Percentiles rank a stretch among this genome's conserved stretches.
Conservation (phyloP, 805 yeast genomes). For the Grigorovia yakushimaensis region DNA sequence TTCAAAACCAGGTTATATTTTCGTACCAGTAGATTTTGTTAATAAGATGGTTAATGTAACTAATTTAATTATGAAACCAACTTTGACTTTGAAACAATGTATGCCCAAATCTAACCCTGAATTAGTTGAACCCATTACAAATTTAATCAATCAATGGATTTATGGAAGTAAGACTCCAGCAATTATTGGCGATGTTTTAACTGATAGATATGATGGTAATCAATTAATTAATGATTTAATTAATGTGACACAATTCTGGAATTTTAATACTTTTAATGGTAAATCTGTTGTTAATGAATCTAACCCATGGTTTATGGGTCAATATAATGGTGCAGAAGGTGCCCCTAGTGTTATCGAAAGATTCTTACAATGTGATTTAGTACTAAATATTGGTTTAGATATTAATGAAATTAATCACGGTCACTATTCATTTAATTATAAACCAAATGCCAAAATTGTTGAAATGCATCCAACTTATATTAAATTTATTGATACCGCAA, state of each 20-base stretch:
- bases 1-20: slow-evolving; percentile 75
- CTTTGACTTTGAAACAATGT: slow-evolving; percentile 9
- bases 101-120: slow-evolving; percentile 4
- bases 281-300: slow-evolving; percentile 67
- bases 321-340: slow-evolving; percentile 56
- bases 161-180: slow-evolving; percentile 50
- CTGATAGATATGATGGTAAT: slow-evolving; percentile 49
- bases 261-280: slow-evolving; percentile 56
- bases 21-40: slow-evolving; percentile 63
- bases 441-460: slow-evolving; percentile 34
- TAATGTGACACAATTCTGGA: slow-evolving; percentile 36
- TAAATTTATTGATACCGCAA: slow-evolving; percentile 32
- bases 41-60: slow-evolving; percentile 26
- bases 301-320: slow-evolving; percentile 55
- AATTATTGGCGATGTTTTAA: slow-evolving; percentile 60
- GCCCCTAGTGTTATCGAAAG: slow-evolving; percentile 37
- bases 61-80: slow-evolving; percentile 13
- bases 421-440: slow-evolving; percentile 42
- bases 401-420: slow-evolving; percentile 65
- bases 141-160: slow-evolving; percentile 35
- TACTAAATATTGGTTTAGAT: slow-evolving; percentile 61
- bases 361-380: slow-evolving; percentile 51
- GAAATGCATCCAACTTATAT: slow-evolving; percentile 46
- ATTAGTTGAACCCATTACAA: slow-evolving; percentile 4
- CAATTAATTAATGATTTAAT: slow-evolving; percentile 40